A percentile compares a stretch with the other conserved stretches of the same genome.
Conservation (phyloP, 148 eudicot species). For the Cornus controversa region DNA sequence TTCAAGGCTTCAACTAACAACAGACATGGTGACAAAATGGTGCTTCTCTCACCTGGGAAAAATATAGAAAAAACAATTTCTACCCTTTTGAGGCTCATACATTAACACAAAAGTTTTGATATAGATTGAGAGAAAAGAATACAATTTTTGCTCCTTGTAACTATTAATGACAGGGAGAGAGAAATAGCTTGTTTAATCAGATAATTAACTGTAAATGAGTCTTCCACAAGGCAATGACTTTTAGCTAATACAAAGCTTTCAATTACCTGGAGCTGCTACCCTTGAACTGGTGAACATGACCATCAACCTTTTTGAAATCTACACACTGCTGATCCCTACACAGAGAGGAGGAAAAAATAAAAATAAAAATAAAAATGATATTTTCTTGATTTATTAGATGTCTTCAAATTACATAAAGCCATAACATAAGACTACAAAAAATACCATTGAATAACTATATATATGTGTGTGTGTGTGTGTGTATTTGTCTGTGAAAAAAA, state of each 20-base stretch:
- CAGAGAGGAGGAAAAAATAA: neutral
- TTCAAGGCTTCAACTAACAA: neutral
- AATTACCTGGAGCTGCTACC: conserved; percentile 91
- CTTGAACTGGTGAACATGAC: conserved; percentile 78
- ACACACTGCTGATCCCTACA: conserved; percentile 58
- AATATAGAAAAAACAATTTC: neutral
- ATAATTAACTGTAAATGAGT: neutral
- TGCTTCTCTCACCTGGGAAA: neutral
- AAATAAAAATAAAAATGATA: neutral
- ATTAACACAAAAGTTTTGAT: neutral
- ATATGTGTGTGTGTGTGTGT: no score
- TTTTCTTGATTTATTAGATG: neutral
- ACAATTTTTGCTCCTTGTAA: no score
- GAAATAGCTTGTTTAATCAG: no score
- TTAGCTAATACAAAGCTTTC: neutral
- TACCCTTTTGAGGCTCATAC: neutral
- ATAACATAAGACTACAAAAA: neutral
- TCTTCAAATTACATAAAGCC: neutral
- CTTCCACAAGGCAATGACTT: neutral
- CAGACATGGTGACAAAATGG: neutral
- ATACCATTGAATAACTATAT: neutral
- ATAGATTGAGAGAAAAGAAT: neutral
- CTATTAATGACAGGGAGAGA: no score
- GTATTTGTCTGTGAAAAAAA: neutral
- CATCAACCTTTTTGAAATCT: conserved; percentile 69